Conservation (phyloP, 768 basidiomycete species). For the Candolleomyces aberdarensis region DNA sequence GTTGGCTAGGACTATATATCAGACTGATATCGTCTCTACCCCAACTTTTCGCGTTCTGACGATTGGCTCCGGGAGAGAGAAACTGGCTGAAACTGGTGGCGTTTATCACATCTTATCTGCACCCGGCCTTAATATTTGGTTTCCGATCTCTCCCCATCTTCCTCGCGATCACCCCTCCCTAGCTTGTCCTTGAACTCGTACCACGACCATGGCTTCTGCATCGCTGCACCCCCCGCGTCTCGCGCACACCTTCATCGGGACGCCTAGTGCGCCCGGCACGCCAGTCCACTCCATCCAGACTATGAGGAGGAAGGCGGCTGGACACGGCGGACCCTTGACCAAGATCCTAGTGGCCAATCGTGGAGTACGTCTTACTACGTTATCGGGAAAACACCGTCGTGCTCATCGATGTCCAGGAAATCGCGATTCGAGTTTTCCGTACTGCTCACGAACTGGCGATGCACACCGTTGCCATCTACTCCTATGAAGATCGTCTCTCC, state of each 20-base stretch:
- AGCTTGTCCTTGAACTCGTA: conserved; percentile 7
- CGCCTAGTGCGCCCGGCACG: conserved; percentile 78
- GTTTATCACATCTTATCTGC: conserved; percentile 1
- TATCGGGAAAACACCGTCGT: conserved; percentile 4
- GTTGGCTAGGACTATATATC: no score
- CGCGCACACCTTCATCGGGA: conserved; percentile 64
- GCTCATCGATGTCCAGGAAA: conserved; percentile 63
- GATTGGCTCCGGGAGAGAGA: no score
- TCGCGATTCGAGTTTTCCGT: conserved; percentile 97
- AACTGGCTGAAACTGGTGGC: neutral
- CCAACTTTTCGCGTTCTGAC: no score
- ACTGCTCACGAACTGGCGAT: conserved; percentile 98
- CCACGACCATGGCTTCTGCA: conserved; percentile 38
- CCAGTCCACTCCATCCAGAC: conserved; percentile 89
- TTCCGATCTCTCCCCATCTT: no score
- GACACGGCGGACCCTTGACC: conserved; percentile 85
- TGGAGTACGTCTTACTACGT: conserved; percentile 54
- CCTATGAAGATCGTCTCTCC: conserved; percentile 92
- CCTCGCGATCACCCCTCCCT: neutral
- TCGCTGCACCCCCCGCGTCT: conserved; percentile 71
- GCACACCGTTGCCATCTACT: conserved; percentile 99
- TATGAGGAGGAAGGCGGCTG: conserved; percentile 87
- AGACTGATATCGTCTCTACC: no score
- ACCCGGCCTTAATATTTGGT: no score
- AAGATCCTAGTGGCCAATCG: conserved; percentile 93